Percentiles rank a stretch among this genome's conserved stretches.
phyloP scores from a whole-genome alignment of 176 grass and related monocot species.

The Hordeum vulgare region MorexV3_pseudomolecules_assembly NC_058522.1:48338029-48338528 shows the following conservation, averaged over 20 bases:
- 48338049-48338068: background rate
- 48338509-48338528: constrained; percentile 47
- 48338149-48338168: constrained; percentile 19
- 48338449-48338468: constrained; percentile 70
- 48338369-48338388: constrained; percentile 59
- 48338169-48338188: constrained; percentile 10
- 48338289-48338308: background rate
- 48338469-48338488: constrained; percentile 41
- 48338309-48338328: constrained; percentile 42
- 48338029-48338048: background rate
- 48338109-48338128: background rate
- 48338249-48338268: background rate
- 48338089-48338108: background rate
- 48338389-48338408: constrained; percentile 47
- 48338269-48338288: background rate
- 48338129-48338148: background rate
- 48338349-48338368: constrained; percentile 78
- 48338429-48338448: constrained; percentile 59
- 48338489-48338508: constrained; percentile 28
- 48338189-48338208: background rate
- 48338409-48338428: constrained; percentile 42
- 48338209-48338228: background rate
- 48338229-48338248: constrained; percentile 7
- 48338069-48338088: background rate
- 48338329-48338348: constrained; percentile 68